These are phyloP conservation scores for Stagonosporopsis chrysanthemi DNA, from an alignment of 2,329 filamentous ascomycete genomes.

Conservation along the genomic window DNA sequence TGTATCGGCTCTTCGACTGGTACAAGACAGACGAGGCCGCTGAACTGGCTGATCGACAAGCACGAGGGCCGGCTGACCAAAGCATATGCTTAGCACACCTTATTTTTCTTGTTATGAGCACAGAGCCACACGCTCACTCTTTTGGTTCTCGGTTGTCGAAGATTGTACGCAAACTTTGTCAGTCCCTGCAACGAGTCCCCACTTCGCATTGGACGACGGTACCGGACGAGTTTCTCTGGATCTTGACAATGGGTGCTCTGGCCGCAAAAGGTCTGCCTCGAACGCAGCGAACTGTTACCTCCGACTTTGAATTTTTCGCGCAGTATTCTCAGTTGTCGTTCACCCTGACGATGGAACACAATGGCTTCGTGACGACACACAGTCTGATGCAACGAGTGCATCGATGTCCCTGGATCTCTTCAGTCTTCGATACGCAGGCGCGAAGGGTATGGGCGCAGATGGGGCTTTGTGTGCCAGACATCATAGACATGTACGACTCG, in stretches of 20 bases:
- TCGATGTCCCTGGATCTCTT: constrained; percentile 31
- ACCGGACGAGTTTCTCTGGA: constrained; percentile 40
- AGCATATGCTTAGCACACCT: constrained; percentile 37
- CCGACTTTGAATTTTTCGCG: constrained; percentile 27
- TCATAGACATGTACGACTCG: constrained; percentile 16
- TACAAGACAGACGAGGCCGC: constrained; percentile 28
- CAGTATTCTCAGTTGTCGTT: constrained; percentile 24
- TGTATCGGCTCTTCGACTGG: constrained; percentile 40
- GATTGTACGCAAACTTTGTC: constrained; percentile 31
- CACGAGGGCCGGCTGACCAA: constrained; percentile 28
- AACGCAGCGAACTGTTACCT: constrained; percentile 4
- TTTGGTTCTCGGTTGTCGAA: constrained; percentile 28
- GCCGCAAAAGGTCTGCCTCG: constrained; percentile 26
- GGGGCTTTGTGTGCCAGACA: constrained; percentile 26
- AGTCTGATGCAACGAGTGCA: background rate
- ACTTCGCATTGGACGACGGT: constrained; percentile 30
- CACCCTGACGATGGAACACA: constrained; percentile 6
- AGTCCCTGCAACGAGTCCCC: constrained; percentile 23
- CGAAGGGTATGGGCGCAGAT: constrained; percentile 29
- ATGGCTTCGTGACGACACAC: constrained; percentile 25
- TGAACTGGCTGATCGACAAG: background rate
- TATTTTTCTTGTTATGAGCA: constrained; percentile 37
- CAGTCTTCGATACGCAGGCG: constrained; percentile 30
- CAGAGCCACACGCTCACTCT: constrained; percentile 28
- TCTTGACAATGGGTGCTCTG: constrained; percentile 39